phyloP scores from a whole-genome alignment of 2,329 filamentous ascomycete genomes.

The Aspergillus sp. region DNA sequence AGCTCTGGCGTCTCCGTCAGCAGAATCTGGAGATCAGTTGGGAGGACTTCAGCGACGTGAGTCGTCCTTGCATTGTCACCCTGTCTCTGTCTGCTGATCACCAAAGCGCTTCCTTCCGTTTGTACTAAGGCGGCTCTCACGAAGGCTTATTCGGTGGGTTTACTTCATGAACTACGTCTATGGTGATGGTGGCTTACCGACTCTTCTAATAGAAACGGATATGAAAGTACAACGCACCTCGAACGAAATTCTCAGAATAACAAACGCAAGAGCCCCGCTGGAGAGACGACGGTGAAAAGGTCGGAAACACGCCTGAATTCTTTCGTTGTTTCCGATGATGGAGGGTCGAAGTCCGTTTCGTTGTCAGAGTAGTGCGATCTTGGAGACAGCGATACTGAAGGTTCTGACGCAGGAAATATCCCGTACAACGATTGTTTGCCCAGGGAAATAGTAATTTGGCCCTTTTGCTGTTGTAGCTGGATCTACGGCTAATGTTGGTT shows the following conservation, averaged over 20 bases:
- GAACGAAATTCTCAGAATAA: background rate
- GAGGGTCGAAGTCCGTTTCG: background rate
- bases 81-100: background rate
- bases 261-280: background rate
- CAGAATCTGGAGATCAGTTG: background rate
- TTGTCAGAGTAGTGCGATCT: background rate
- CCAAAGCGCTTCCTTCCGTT: background rate
- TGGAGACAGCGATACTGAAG: background rate
- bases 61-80: background rate
- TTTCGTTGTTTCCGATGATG: background rate
- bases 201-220: background rate
- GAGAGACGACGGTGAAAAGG: background rate
- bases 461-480: background rate
- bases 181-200: background rate
- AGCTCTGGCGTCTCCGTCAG: background rate
- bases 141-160: background rate
- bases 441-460: background rate
- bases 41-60: background rate
- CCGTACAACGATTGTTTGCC: background rate
- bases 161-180: background rate
- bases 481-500: background rate
- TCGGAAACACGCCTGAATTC: background rate
- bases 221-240: background rate
- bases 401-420: background rate
- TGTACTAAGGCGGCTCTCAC: background rate